Conservation (phyloP, 129 eudicot species). For the Dittrichia graveolens region DNA sequence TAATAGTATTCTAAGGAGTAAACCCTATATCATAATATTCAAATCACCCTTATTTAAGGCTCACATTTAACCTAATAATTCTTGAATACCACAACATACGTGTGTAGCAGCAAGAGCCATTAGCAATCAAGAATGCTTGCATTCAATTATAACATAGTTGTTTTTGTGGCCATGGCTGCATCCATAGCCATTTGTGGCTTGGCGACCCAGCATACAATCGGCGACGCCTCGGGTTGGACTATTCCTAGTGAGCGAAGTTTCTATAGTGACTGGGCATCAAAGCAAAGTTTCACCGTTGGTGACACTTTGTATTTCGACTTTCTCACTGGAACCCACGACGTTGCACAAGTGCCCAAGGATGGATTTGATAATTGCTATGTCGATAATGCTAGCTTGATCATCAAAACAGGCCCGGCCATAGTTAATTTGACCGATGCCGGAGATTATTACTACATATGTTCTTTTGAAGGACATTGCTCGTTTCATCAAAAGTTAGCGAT, state of each 20-base stretch:
- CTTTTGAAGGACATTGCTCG: constrained; percentile 37
- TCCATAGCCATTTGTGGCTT: background rate
- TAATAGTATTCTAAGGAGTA: too few species aligned
- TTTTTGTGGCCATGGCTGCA: background rate
- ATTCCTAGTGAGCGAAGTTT: background rate
- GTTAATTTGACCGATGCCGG: constrained; percentile 37
- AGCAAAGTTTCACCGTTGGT: background rate
- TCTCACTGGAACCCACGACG: constrained; percentile 34
- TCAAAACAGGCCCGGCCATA: constrained; percentile 40
- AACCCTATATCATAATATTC: too few species aligned
- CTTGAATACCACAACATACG: constrained; percentile 31
- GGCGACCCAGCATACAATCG: background rate
- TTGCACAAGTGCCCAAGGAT: constrained; percentile 45
- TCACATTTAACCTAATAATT: too few species aligned
- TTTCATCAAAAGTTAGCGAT: constrained; percentile 43
- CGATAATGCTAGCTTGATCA: constrained; percentile 23
- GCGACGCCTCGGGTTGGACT: background rate
- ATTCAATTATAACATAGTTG: background rate
- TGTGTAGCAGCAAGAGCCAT: constrained; percentile 26
- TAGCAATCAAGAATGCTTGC: constrained; percentile 20
- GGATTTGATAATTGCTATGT: constrained; percentile 47
- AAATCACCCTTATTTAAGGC: too few species aligned
- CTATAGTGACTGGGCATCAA: constrained; percentile 16
- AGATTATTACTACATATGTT: constrained; percentile 44
- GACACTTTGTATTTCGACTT: constrained; percentile 46